Percentiles rank a stretch among this genome's conserved stretches.
Conservation (phyloP, 148 eudicot genomes). For the Rhododendron williamsianum region DNA sequence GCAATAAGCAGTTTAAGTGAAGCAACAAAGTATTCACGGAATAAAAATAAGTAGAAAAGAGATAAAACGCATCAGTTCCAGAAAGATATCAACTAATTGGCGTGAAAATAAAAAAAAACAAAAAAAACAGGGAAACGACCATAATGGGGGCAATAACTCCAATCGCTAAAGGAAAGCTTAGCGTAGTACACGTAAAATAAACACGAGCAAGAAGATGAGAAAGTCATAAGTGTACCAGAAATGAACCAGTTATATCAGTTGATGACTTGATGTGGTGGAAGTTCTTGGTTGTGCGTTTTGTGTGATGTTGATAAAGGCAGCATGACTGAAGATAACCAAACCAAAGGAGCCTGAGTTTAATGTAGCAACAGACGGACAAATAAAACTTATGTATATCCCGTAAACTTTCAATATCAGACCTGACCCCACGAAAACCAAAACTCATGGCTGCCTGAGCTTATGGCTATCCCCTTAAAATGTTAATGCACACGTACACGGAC, state of each 20-base stretch:
- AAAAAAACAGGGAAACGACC: neutral
- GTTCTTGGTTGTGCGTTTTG: slow-evolving; percentile 73
- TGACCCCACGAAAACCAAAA: slow-evolving; percentile 27
- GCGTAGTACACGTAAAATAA: neutral
- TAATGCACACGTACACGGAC: no score
- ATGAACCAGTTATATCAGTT: slow-evolving; percentile 71
- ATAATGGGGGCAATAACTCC: no score
- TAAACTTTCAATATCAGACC: slow-evolving; percentile 22
- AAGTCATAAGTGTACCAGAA: slow-evolving; percentile 46
- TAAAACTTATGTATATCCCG: no score
- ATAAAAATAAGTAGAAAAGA: neutral
- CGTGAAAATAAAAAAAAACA: neutral
- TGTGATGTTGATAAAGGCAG: slow-evolving; percentile 73
- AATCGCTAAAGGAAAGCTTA: neutral
- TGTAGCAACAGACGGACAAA: neutral
- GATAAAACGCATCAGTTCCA: neutral
- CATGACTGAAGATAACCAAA: slow-evolving; percentile 76
- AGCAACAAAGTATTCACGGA: no score
- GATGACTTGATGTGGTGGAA: slow-evolving; percentile 67
- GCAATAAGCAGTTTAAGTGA: no score
- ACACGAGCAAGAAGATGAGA: neutral
- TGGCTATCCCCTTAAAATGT: neutral
- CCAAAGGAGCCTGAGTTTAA: slow-evolving; percentile 53
- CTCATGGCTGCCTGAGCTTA: slow-evolving; percentile 15
- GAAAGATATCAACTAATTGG: neutral